Evolutionary conservation across 768 basidiomycete genomes (phyloP).

Genomic region (Lactifluus piperatus): DNA sequence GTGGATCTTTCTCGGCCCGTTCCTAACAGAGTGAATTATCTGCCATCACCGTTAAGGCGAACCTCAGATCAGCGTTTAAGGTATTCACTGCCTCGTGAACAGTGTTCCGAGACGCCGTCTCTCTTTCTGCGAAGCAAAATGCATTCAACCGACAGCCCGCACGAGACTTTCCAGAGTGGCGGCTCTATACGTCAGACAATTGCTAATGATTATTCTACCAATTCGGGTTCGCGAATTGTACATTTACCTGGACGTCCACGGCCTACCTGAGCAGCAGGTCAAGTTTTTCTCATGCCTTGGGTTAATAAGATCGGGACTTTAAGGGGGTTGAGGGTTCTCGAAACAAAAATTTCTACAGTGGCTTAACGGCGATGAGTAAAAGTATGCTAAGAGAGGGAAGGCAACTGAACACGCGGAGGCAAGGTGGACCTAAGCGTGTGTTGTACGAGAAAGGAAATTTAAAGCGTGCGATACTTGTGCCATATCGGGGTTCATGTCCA

Average conservation of each 20-base stretch:
- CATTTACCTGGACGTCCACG: not conserved
- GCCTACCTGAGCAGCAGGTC: not conserved
- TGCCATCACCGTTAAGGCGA: slow-evolving; percentile 1
- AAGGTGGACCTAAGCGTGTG: slow-evolving; percentile 11
- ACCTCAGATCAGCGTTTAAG: slow-evolving; percentile 18
- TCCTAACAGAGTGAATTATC: not conserved
- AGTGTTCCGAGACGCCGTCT: slow-evolving; percentile 14
- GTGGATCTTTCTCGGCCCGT: slow-evolving; percentile 16
- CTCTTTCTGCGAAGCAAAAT: not conserved
- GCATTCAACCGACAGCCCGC: not conserved
- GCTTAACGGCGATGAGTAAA: not conserved
- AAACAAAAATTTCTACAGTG: not conserved
- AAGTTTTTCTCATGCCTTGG: not conserved
- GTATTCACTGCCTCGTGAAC: slow-evolving; percentile 12
- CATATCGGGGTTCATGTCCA: not conserved
- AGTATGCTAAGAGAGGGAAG: not conserved
- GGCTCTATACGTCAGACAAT: slow-evolving; percentile 5
- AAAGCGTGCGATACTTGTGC: not conserved
- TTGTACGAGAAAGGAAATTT: slow-evolving; percentile 10
- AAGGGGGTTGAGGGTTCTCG: not conserved
- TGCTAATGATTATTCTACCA: not conserved
- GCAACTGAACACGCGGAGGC: not conserved
- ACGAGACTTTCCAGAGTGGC: not conserved
- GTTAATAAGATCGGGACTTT: not conserved
- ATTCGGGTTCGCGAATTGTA: not conserved